phyloP scores from a whole-genome alignment of 495 filamentous ascomycete species.

The Hypoxylon intermedium region DNA sequence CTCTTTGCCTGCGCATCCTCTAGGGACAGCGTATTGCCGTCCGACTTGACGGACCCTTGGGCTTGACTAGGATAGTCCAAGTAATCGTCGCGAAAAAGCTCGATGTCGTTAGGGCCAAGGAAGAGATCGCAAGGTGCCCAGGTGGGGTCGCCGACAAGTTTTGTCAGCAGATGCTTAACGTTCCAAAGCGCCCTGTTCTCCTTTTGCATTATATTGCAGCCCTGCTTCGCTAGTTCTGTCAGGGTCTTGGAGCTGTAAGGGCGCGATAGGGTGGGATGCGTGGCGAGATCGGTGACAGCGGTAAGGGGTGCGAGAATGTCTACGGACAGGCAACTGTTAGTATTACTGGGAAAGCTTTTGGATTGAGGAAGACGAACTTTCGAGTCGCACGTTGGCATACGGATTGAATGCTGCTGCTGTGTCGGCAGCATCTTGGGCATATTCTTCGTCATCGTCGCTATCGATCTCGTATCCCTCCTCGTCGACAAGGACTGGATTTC shows the following conservation, averaged over 20 bases:
- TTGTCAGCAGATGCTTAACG: conserved; percentile 77
- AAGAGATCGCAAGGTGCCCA: conserved; percentile 78
- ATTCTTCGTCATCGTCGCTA: conserved; percentile 77
- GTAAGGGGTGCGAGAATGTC: conserved; percentile 88
- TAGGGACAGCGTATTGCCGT: conserved; percentile 19
- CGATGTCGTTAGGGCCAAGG: conserved; percentile 61
- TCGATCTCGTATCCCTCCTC: conserved; percentile 87
- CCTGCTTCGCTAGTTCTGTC: conserved; percentile 75
- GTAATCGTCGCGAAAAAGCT: conserved; percentile 54
- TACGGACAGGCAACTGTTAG: conserved; percentile 47
- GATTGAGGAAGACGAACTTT: conserved; percentile 61
- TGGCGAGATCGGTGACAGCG: conserved; percentile 80
- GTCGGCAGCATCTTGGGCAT: conserved; percentile 67
- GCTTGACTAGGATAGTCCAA: conserved; percentile 32
- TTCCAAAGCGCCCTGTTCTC: conserved; percentile 78
- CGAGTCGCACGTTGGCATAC: conserved; percentile 79
- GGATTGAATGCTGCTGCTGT: conserved; percentile 80
- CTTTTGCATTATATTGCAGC: conserved; percentile 72
- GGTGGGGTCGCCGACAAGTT: conserved; percentile 77
- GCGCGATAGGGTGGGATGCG: conserved; percentile 81
- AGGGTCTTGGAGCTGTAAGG: conserved; percentile 83
- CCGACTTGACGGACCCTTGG: conserved; percentile 33
- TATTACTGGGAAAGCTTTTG: conserved; percentile 1
- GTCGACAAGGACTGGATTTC: conserved; percentile 77
- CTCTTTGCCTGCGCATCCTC: conserved; percentile 24